Percentiles rank a stretch among this genome's conserved stretches.
Evolutionary conservation across 2,329 filamentous ascomycete genomes (phyloP).

Genomic region (Stagonosporopsis rhizophila): DNA sequence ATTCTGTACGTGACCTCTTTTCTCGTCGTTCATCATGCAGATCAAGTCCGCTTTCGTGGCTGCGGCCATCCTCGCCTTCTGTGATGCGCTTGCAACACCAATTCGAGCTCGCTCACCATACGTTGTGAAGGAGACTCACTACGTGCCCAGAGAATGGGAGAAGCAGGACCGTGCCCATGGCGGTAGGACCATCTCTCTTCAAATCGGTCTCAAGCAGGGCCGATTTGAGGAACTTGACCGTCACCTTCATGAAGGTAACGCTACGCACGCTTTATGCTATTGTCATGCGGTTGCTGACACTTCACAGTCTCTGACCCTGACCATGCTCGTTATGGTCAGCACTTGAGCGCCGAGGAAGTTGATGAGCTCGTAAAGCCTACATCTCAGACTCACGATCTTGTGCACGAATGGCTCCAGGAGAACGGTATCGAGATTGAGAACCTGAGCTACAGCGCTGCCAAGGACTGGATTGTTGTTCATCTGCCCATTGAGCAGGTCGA

Average conservation of each 20-base stretch:
- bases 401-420: constrained; percentile 64
- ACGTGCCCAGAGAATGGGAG: constrained; percentile 60
- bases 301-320: constrained; percentile 49
- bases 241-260: constrained; percentile 60
- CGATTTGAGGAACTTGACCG: constrained; percentile 63
- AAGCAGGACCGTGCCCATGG: constrained; percentile 57
- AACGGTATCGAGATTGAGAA: constrained; percentile 59
- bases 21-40: constrained; percentile 27
- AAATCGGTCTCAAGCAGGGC: constrained; percentile 66
- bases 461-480: constrained; percentile 64
- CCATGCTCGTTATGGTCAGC: constrained; percentile 62
- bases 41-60: constrained; percentile 33
- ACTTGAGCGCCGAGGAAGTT: constrained; percentile 61
- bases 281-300: not conserved
- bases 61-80: constrained; percentile 37
- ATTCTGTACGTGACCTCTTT: constrained; percentile 9
- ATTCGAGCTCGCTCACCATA: constrained; percentile 53
- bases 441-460: constrained; percentile 59
- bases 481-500: constrained; percentile 62
- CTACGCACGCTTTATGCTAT: not conserved
- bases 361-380: constrained; percentile 61
- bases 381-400: constrained; percentile 59
- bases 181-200: constrained; percentile 59
- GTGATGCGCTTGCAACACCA: constrained; percentile 45
- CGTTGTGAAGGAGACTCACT: constrained; percentile 63